Evolutionary conservation across 2,329 filamentous ascomycete genomes (phyloP).

Genomic region (Metarhizium anisopliae): DNA sequence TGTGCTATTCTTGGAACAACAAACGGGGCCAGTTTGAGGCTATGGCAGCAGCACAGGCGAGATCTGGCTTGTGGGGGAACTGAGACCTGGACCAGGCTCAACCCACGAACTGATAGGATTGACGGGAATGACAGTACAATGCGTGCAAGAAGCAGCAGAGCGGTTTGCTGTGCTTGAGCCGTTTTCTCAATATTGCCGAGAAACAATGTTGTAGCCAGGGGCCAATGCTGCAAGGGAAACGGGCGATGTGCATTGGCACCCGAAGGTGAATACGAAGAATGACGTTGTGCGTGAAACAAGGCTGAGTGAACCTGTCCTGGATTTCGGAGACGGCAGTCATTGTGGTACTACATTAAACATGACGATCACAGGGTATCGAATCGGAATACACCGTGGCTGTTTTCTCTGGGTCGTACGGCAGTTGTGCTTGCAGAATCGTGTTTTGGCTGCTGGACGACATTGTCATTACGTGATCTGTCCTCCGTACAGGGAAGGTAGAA

Average conservation of each 20-base stretch:
- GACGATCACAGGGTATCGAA: background rate
- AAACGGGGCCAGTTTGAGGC: background rate
- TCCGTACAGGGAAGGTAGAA: no score
- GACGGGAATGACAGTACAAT: background rate
- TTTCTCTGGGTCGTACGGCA: background rate
- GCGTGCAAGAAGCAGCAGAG: background rate
- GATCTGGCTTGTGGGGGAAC: background rate
- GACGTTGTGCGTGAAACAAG: slow-evolving; percentile 4
- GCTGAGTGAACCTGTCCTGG: background rate
- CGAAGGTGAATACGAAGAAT: slow-evolving; percentile 4
- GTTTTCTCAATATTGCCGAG: background rate
- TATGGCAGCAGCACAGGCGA: background rate
- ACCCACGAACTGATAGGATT: background rate
- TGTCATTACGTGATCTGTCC: no score
- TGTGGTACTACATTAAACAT: background rate
- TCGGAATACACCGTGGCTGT: background rate
- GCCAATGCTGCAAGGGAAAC: background rate
- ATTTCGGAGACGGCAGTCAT: background rate
- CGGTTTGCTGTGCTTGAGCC: background rate
- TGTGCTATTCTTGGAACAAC: background rate
- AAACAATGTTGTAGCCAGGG: background rate
- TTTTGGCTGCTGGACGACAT: background rate
- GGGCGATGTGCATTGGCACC: background rate
- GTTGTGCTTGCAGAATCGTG: background rate
- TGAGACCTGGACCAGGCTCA: background rate